Evolutionary conservation across 1,139 yeast genomes (phyloP), one percentile per base, ranked within the genome.

Genomic region (Pichia inconspicua): DNA sequence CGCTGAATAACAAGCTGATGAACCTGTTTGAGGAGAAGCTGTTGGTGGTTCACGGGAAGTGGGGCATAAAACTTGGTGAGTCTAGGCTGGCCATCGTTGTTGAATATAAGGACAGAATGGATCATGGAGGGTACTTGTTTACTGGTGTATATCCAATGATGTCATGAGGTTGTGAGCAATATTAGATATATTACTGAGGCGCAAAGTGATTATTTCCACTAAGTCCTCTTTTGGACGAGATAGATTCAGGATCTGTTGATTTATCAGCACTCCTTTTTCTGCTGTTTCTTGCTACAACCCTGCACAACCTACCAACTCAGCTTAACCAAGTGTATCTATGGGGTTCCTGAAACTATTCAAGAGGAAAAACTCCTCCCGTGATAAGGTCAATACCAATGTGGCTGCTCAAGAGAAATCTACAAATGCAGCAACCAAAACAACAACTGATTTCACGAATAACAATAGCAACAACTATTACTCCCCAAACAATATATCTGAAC

Each of bases 1-100:
- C 97, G 68, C 28, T 77, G 78, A 34, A 82, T 77, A 32, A 88
- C 80, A 41, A 86, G 72, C 50, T 78, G 83, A 64, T 80, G 80
- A 1, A 87, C 88, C 58, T 88, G 96, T 53, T 81, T 80, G 30
- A 88, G 72, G 15, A 88, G 73, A 35, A 81, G 70, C 52, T 82
- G 75, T 59, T 88, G 96, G 4, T 92, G 84, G 45, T 78, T 78
- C 25, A 85, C 73, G 55, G 84, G 92, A 54, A 92, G 87, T 2
- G 95, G 95, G 0, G 97, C 87, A 65, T 94, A 92, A 69, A 92
- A 94, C 65, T 89, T 89, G 69, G 86, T 80, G 47, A 92, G 71
- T 48, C 99, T 76, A 1, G 98, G 97, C 47, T 87, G 77, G n/a
- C 97, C 96, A 7, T 52, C 55, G 17, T 51, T 54, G 41, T 54